phyloP scores from a whole-genome alignment of 2,329 filamentous ascomycete genomes.

The Penicillium hesseltinei region DNA sequence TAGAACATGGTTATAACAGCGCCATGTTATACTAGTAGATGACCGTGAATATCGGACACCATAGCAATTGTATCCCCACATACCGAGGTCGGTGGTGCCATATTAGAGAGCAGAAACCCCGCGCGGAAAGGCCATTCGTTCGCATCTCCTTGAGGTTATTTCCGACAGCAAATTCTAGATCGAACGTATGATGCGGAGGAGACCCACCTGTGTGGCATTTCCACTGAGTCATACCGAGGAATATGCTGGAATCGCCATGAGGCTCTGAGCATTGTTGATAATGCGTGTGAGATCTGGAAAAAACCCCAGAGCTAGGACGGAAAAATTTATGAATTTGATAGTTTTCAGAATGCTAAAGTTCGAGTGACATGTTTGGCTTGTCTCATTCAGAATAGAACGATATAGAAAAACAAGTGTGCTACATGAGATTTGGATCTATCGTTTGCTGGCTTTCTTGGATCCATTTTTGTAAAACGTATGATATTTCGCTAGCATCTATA shows the following conservation, averaged over 20 bases:
- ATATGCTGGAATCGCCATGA: background rate
- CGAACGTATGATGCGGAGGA: background rate
- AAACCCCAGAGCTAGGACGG: background rate
- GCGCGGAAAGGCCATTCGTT: background rate
- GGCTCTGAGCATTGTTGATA: background rate
- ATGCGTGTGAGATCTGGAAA: background rate
- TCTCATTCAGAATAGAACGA: background rate
- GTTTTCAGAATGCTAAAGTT: background rate
- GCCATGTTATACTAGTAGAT: background rate
- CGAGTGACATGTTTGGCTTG: background rate
- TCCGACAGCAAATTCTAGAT: background rate
- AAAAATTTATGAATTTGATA: background rate
- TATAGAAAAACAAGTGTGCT: background rate
- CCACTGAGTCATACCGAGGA: background rate
- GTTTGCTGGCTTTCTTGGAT: background rate
- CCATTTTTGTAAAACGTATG: background rate
- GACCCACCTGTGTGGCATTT: background rate
- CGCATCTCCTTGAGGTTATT: background rate
- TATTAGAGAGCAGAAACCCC: background rate
- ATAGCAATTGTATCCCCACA: background rate
- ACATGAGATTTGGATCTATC: background rate
- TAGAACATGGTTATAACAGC: background rate
- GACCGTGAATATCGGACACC: background rate
- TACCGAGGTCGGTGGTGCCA: background rate
- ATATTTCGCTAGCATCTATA: background rate